Conservation (phyloP, 2,329 filamentous ascomycete genomes). For the Fusarium illudens region DNA sequence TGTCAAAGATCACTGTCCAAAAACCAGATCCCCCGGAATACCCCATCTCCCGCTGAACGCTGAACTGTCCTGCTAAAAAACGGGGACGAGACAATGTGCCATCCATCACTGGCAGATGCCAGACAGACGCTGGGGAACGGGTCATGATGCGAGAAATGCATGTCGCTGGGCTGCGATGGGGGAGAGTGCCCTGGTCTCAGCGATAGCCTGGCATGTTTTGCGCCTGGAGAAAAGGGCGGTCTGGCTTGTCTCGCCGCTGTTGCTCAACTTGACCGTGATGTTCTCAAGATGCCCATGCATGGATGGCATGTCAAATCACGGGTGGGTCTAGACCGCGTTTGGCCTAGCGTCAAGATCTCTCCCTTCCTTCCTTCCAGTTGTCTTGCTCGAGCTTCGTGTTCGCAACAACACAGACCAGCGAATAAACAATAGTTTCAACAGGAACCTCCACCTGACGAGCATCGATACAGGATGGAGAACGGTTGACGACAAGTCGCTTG, state of each 20-base stretch:
- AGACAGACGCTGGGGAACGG: constrained; percentile 23
- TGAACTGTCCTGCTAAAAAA: constrained; percentile 6
- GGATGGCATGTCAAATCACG: constrained; percentile 34
- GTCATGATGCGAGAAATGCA: constrained; percentile 37
- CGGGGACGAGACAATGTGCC: constrained; percentile 30
- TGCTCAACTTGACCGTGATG: constrained; percentile 29
- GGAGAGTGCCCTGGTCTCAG: constrained; percentile 13
- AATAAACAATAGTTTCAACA: constrained; percentile 17
- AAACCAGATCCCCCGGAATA: constrained; percentile 11
- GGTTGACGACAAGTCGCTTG: constrained; percentile 29
- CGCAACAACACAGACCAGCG: constrained; percentile 22
- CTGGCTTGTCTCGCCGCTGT: constrained; percentile 23
- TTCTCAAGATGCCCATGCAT: constrained; percentile 21
- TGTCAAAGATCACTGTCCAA: constrained; percentile 2
- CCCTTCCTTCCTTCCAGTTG: constrained; percentile 13
- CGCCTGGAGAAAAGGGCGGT: constrained; percentile 36
- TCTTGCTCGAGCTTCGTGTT: constrained; percentile 4
- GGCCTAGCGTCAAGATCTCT: constrained; percentile 31
- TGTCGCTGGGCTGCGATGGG: constrained; percentile 7
- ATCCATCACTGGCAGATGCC: constrained; percentile 35
- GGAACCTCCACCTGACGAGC: constrained; percentile 26
- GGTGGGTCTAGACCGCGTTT: constrained; percentile 16
- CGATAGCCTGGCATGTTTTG: constrained; percentile 11
- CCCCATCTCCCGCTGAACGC: constrained; percentile 11
- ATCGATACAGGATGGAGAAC: constrained; percentile 1